phyloP scores from a whole-genome alignment of 345 rosid species.

The Linum lewisii region DNA sequence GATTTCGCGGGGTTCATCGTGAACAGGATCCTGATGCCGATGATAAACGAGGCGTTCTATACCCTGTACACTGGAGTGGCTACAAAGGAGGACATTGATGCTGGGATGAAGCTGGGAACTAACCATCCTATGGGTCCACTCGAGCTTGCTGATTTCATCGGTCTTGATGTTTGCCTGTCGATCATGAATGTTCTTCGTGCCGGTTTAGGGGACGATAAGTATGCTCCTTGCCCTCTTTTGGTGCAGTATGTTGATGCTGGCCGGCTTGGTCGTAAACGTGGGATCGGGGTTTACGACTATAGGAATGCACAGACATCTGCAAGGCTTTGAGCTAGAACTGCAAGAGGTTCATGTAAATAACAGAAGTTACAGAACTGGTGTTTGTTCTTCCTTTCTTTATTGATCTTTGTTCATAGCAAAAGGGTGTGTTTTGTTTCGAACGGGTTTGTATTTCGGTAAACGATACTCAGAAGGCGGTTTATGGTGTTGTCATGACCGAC shows the following conservation, averaged over 20 bases:
- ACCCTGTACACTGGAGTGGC: slow-evolving; percentile 83
- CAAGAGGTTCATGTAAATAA: too few relatives aligned
- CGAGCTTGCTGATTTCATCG: slow-evolving; percentile 77
- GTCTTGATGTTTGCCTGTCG: slow-evolving; percentile 72
- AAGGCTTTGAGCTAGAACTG: slow-evolving; percentile 31
- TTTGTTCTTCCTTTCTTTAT: too few relatives aligned
- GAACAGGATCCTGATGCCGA: slow-evolving; percentile 88
- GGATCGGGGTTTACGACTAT: slow-evolving; percentile 70
- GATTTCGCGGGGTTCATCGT: slow-evolving; percentile 78
- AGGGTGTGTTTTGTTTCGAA: too few relatives aligned
- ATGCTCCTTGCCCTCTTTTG: slow-evolving; percentile 75
- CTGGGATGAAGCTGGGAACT: slow-evolving; percentile 83
- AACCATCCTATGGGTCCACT: slow-evolving; percentile 90
- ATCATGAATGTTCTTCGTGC: slow-evolving; percentile 65
- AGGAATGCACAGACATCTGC: slow-evolving; percentile 27
- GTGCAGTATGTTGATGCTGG: slow-evolving; percentile 86
- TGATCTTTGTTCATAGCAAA: too few relatives aligned
- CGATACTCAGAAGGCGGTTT: too few relatives aligned
- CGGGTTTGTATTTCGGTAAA: too few relatives aligned
- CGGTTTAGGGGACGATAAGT: slow-evolving; percentile 61
- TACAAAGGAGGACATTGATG: slow-evolving; percentile 85
- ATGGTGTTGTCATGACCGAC: too few relatives aligned
- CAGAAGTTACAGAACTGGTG: too few relatives aligned
- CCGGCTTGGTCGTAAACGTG: slow-evolving; percentile 64
- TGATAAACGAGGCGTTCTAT: slow-evolving; percentile 89